Conservation (phyloP, 148 eudicot species). For the Nyssa sinensis region DNA sequence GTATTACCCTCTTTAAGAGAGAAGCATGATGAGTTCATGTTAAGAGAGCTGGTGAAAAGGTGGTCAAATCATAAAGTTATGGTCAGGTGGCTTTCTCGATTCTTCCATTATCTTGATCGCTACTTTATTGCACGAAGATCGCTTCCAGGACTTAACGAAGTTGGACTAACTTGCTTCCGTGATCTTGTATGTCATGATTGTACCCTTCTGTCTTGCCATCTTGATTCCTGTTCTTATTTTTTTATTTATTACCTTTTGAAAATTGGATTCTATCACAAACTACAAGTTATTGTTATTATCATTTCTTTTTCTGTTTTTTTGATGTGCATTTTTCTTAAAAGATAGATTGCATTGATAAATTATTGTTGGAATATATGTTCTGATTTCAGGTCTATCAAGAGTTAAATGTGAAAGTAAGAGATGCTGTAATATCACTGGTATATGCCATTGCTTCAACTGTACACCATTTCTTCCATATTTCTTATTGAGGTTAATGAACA, state of each 20-base stretch:
- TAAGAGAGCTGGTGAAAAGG: constrained; percentile 64
- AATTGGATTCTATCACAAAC: neutral
- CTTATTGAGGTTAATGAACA: neutral
- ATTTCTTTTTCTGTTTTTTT: neutral
- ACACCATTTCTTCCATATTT: neutral
- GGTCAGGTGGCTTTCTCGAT: constrained; percentile 75
- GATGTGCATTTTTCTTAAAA: neutral
- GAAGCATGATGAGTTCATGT: constrained; percentile 66
- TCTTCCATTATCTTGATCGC: constrained; percentile 71
- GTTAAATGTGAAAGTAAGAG: constrained; percentile 51
- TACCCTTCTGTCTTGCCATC: neutral
- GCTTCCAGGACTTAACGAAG: constrained; percentile 60
- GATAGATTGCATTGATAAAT: neutral
- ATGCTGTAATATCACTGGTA: constrained; percentile 67
- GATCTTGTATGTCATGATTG: constrained; percentile 35
- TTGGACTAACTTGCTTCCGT: constrained; percentile 67
- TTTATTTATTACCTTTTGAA: neutral
- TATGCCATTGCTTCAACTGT: neutral
- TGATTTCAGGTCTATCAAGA: constrained; percentile 52
- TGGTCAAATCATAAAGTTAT: constrained; percentile 74
- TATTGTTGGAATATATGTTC: neutral
- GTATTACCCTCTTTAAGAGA: constrained; percentile 64
- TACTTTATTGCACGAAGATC: constrained; percentile 65
- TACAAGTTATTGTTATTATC: neutral
- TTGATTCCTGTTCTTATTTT: neutral